Evolutionary conservation across 208 protist genomes (phyloP), one percentile per base, ranked within the genome.

Genomic region (Herpetomonas samuelpessoai): DNA sequence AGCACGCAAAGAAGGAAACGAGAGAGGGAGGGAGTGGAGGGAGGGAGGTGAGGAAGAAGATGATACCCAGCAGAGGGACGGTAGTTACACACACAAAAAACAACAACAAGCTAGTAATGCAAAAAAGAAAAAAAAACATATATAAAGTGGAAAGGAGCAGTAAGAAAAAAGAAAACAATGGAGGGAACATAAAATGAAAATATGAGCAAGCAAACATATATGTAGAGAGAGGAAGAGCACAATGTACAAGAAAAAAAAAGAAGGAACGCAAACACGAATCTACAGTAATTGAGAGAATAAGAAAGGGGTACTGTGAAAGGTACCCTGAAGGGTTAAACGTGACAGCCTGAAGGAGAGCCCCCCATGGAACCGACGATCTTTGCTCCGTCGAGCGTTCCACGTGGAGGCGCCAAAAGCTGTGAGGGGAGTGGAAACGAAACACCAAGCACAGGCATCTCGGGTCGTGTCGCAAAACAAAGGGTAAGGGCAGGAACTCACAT

Each of bases 131-230:
- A 12, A 52, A n/a, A 28, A 7, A 52, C 7, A 52, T 52, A 10
- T 52, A n/a, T 27, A 29, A 21, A 55, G 12, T 6, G 35, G 35
- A 58, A 58, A 58, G 45, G 45, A 58, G n/a, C 46, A 6, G 21
- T n/a, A 19, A 51, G 18, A 19, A n/a, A 51, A 51, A 51, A 51
- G 46, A 51, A 51, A 47, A 45, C 3, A 18, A 61, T 10, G 31
- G 14, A 25, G 38, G 24, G n/a, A 61, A 49, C 19, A 31, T 19
- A 61, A 61, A 61, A 49, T 18, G n/a, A 47, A n/a, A 61, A 38
- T n/a, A n/a, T n/a, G n/a, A n/a, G n/a, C n/a, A n/a, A n/a, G n/a
- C n/a, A n/a, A n/a, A n/a, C n/a, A n/a, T n/a, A n/a, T n/a, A n/a
- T n/a, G n/a, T n/a, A n/a, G n/a, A n/a, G n/a, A n/a, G n/a, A n/a